Conservation (phyloP, 2,329 filamentous ascomycete species). For the Gnomoniopsis sp. region DNA sequence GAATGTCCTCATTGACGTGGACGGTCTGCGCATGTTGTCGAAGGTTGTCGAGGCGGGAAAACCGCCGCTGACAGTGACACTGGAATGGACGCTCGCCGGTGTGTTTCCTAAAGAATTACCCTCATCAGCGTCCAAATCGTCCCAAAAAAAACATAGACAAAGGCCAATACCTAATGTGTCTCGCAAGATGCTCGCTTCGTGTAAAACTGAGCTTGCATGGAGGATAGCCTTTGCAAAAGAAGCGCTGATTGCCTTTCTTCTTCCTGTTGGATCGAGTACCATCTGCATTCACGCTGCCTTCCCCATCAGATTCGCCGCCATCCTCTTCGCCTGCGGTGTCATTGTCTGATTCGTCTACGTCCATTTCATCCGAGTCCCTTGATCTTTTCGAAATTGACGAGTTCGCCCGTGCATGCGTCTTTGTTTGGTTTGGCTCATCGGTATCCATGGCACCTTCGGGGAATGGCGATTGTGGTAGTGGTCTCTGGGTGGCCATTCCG, state of each 20-base stretch:
- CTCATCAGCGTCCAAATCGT: neutral
- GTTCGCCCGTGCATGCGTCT: slow-evolving; percentile 47
- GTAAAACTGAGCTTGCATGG: slow-evolving; percentile 95
- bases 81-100: slow-evolving; percentile 96
- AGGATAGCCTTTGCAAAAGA: slow-evolving; percentile 93
- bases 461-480: slow-evolving; percentile 51
- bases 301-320: slow-evolving; percentile 55
- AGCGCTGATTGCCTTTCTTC: slow-evolving; percentile 95
- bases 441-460: slow-evolving; percentile 46
- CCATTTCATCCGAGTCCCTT: slow-evolving; percentile 65
- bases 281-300: slow-evolving; percentile 61
- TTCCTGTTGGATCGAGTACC: slow-evolving; percentile 77
- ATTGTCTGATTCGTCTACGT: slow-evolving; percentile 73
- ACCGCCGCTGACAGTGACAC: slow-evolving; percentile 89
- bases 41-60: slow-evolving; percentile 91
- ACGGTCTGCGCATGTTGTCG: slow-evolving; percentile 97
- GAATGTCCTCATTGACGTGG: slow-evolving; percentile 96
- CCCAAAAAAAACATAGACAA: neutral
- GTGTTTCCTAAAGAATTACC: slow-evolving; percentile 68
- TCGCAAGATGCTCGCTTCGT: slow-evolving; percentile 87
- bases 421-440: slow-evolving; percentile 39
- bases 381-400: slow-evolving; percentile 61
- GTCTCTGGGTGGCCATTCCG: slow-evolving; percentile 45
- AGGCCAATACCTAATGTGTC: slow-evolving; percentile 76
- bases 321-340: slow-evolving; percentile 41